Conservation (phyloP, 768 basidiomycete species). For the Sistotremastrum suecicum region DNA sequence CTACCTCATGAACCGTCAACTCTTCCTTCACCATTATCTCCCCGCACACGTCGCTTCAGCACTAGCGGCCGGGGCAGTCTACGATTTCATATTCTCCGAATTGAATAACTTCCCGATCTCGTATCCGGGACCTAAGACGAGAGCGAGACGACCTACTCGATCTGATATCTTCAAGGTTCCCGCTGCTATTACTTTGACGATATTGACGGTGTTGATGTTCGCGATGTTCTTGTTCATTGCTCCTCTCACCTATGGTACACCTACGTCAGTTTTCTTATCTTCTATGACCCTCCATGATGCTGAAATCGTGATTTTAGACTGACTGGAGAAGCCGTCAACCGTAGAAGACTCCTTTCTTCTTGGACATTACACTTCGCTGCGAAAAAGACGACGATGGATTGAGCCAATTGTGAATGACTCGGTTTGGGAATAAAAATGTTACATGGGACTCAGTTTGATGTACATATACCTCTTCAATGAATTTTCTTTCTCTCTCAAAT, state of each 20-base stretch:
- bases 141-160: slow-evolving; percentile 33
- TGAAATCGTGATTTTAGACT: slow-evolving; percentile 32
- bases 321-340: slow-evolving; percentile 74
- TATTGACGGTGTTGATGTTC: slow-evolving; percentile 47
- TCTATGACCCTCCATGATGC: slow-evolving; percentile 7
- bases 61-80: slow-evolving; percentile 80
- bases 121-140: slow-evolving; percentile 51
- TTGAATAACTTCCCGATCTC: slow-evolving; percentile 88
- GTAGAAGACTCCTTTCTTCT: slow-evolving; percentile 65
- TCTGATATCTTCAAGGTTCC: slow-evolving; percentile 54
- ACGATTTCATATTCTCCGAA: slow-evolving; percentile 84
- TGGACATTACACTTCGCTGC: slow-evolving; percentile 94
- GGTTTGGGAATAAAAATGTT: too few relatives aligned
- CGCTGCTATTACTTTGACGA: slow-evolving; percentile 40
- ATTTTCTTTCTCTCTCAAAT: too few relatives aligned
- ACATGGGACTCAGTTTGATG: too few relatives aligned
- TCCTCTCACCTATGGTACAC: slow-evolving; percentile 92
- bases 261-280: slow-evolving; percentile 49
- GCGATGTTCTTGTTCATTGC: slow-evolving; percentile 60
- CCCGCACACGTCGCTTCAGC: slow-evolving; percentile 92
- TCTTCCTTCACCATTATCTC: slow-evolving; percentile 96
- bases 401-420: too few relatives aligned
- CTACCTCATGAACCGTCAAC: slow-evolving; percentile 93
- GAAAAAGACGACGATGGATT: slow-evolving; percentile 28
- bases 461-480: too few relatives aligned